Evolutionary conservation across 257 asterid genomes (phyloP).

Genomic region (Penstemon barbatus): DNA sequence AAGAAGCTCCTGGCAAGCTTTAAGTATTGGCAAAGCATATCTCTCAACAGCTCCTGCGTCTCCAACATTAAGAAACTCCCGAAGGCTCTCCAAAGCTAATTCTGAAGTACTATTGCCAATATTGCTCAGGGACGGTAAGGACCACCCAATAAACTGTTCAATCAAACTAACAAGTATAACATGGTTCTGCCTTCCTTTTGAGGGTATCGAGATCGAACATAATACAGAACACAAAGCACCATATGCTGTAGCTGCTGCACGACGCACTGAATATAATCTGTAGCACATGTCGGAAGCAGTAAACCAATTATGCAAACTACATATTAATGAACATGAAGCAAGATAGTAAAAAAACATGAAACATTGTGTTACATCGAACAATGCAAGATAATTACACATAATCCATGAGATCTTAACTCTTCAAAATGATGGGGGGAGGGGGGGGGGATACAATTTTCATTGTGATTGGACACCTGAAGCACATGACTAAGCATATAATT

Average conservation of each 20-base stretch:
- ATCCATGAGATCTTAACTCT: constrained; percentile 4
- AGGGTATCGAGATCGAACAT: constrained; percentile 60
- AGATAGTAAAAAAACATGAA: neutral
- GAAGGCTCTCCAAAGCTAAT: constrained; percentile 83
- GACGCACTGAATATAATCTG: constrained; percentile 85
- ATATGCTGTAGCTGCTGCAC: constrained; percentile 86
- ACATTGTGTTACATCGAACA: neutral
- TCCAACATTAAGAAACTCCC: constrained; percentile 83
- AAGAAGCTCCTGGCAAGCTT: constrained; percentile 95
- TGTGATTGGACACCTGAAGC: neutral
- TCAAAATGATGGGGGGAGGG: neutral
- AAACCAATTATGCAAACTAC: constrained; percentile 15
- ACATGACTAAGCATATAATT: constrained; percentile 14
- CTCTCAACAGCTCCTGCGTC: constrained; percentile 89
- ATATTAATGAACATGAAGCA: neutral
- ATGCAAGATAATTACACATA: too few species aligned
- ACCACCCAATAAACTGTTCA: constrained; percentile 93
- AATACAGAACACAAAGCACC: constrained; percentile 83
- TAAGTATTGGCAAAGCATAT: constrained; percentile 88
- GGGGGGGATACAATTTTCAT: too few species aligned
- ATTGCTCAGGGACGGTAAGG: constrained; percentile 68
- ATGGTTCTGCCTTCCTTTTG: constrained; percentile 90
- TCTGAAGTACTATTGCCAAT: constrained; percentile 61
- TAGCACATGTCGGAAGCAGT: constrained; percentile 32
- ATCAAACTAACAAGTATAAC: constrained; percentile 64